Conservation (phyloP, 768 basidiomycete species). For the Auricularia cornea region DNA sequence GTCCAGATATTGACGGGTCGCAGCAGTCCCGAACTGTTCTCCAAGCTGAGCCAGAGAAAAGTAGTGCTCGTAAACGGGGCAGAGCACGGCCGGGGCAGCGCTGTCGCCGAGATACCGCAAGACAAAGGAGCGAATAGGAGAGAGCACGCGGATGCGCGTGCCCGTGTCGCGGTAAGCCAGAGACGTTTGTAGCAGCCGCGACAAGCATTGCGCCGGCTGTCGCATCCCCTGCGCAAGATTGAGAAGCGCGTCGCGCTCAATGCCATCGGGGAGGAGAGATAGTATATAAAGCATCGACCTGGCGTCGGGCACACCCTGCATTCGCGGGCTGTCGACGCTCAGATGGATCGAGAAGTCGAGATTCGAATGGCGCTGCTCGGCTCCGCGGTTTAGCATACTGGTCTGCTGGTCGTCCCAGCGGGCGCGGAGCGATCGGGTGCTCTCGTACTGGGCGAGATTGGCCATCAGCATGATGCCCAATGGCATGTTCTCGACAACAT, state of each 20-base stretch:
- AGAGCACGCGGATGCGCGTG: conserved; percentile 14
- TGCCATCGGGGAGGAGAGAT: conserved; percentile 23
- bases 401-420: conserved; percentile 17
- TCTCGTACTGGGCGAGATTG: conserved; percentile 13
- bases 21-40: background rate
- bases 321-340: conserved; percentile 22
- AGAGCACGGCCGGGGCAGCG: background rate
- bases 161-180: conserved; percentile 14
- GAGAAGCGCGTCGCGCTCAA: background rate
- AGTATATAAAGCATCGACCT: conserved; percentile 20
- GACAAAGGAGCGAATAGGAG: conserved; percentile 16
- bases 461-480: conserved; percentile 17
- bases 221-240: background rate
- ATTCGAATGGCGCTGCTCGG: conserved; percentile 17
- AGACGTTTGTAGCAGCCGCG: conserved; percentile 13
- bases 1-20: background rate
- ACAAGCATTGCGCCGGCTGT: conserved; percentile 9
- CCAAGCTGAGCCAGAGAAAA: background rate
- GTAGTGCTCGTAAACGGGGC: background rate
- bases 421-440: conserved; percentile 9
- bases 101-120: conserved; percentile 3
- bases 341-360: conserved; percentile 25
- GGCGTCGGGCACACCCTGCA: conserved; percentile 18
- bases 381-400: conserved; percentile 10
- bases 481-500: conserved; percentile 14